Evolutionary conservation across 257 asterid species (phyloP), one percentile per base, ranked within the genome.

Genomic region (Nicotiana paniculata): DNA sequence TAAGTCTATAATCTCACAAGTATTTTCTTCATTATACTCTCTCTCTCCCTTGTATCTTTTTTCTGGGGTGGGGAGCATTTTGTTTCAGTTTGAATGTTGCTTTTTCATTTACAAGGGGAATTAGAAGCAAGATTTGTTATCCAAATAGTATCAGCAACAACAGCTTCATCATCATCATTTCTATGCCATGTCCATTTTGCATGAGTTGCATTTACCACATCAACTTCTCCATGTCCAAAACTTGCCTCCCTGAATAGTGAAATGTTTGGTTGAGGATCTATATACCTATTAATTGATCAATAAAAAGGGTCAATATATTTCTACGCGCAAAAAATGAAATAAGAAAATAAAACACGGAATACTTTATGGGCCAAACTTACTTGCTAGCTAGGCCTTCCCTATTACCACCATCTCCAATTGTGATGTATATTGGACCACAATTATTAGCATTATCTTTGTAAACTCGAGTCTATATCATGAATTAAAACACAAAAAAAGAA

Each of bases 321-420:
- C 69, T 8, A 28, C 1, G 3, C 32, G 12, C 33, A 39, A 72
- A 72, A 70, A 46, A 6, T 10, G 13, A 72, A 24, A 72, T 26
- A 48, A 48, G 2, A 12, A 21, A 46, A 12, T 46, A 0, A 72
- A 21, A 43, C 51, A 3, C 51, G 51, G 10, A 43, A 43, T 43
- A 43, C 12, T 43, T 43, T 2, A 3, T 70, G 24, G 18, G 39
- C 11, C 32, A 33, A 51, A 75, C 86, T 82, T 83, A 93, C 99
- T 62, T 67, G 21, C 51, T 66, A 9, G 98, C 96, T 57, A 95
- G 97, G 51, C 99, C 99, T 93, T 95, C 99, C 0, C 90, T 89
- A 54, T 96, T 96, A 28, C 98, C 98, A 55, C 98, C 97, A 69
- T 93, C 98, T 16, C 97, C 98, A 59, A 94, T 91, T 6, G 90